These are phyloP conservation scores for Apiospora rasikravindrae DNA, from an alignment of 2,329 filamentous ascomycete genomes.

Conservation along the genomic window DNA sequence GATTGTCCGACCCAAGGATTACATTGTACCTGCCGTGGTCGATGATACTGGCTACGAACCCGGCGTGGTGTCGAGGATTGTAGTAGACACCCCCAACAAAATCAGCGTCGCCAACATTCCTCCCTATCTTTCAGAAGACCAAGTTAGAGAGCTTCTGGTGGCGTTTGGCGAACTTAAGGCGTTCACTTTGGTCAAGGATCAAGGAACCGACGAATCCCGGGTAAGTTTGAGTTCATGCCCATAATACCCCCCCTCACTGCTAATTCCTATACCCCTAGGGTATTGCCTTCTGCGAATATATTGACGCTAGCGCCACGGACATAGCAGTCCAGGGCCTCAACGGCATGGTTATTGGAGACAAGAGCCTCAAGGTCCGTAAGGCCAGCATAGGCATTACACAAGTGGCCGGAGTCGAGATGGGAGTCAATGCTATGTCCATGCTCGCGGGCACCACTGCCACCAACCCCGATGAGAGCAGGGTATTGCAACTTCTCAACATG, in stretches of 20 bases:
- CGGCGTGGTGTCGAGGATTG: conserved; percentile 77
- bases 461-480: conserved; percentile 79
- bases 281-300: conserved; percentile 96
- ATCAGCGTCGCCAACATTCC: conserved; percentile 92
- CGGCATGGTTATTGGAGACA: conserved; percentile 90
- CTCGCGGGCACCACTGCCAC: conserved; percentile 86
- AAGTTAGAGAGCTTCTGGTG: conserved; percentile 86
- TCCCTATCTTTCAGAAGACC: conserved; percentile 84
- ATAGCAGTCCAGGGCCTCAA: conserved; percentile 91
- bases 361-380: conserved; percentile 81
- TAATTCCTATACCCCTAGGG: conserved; percentile 61
- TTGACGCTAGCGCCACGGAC: conserved; percentile 76
- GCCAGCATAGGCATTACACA: conserved; percentile 96
- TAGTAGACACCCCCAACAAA: conserved; percentile 94
- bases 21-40: conserved; percentile 84
- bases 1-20: conserved; percentile 91
- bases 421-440: conserved; percentile 97
- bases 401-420: conserved; percentile 88
- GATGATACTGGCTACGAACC: conserved; percentile 77
- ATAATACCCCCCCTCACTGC: background rate
- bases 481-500: conserved; percentile 97
- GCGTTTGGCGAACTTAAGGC: conserved; percentile 93
- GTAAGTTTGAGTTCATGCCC: conserved; percentile 50
- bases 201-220: conserved; percentile 81
- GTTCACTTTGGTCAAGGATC: conserved; percentile 89